These are phyloP conservation scores for Cutaneotrichosporon mucoides DNA, from an alignment of 1,284 basidiomycete genomes.

Conservation along the genomic window DNA sequence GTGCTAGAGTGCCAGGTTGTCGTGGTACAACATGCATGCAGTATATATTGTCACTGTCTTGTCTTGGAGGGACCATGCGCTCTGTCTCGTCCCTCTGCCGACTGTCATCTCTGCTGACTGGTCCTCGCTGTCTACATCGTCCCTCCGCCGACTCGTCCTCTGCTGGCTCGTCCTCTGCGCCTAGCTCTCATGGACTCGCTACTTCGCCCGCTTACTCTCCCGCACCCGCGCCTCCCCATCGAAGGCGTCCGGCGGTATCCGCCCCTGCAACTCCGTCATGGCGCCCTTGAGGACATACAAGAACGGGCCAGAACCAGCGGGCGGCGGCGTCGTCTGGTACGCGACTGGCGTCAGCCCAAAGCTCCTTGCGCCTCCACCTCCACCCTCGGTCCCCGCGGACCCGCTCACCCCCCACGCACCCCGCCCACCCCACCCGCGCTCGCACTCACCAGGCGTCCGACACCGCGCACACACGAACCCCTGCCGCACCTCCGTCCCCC, in stretches of 20 bases:
- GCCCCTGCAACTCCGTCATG: conserved; percentile 49
- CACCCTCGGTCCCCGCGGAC: too few species aligned
- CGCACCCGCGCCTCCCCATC: conserved; percentile 35
- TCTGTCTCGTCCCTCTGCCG: too few species aligned
- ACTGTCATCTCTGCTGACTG: too few species aligned
- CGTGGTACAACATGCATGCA: conserved; percentile 10
- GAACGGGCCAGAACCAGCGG: conserved; percentile 40
- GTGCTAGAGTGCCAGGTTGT: neutral
- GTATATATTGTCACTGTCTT: conserved; percentile 1
- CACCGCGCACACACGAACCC: conserved; percentile 44
- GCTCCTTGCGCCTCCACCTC: too few species aligned
- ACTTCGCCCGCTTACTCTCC: neutral
- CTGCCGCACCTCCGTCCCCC: conserved; percentile 40
- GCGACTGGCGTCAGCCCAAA: conserved; percentile 29
- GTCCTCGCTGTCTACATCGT: too few species aligned
- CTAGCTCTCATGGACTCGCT: too few species aligned
- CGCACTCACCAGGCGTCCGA: conserved; percentile 34
- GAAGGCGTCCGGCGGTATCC: conserved; percentile 47
- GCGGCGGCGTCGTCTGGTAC: conserved; percentile 44
- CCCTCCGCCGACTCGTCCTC: too few species aligned
- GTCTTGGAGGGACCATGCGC: too few species aligned
- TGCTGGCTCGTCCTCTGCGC: too few species aligned
- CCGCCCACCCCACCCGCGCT: neutral
- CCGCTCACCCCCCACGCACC: too few species aligned
- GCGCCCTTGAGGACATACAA: conserved; percentile 47